phyloP scores from a whole-genome alignment of 1,284 basidiomycete genomes.

The Polyporus tsugae region DNA sequence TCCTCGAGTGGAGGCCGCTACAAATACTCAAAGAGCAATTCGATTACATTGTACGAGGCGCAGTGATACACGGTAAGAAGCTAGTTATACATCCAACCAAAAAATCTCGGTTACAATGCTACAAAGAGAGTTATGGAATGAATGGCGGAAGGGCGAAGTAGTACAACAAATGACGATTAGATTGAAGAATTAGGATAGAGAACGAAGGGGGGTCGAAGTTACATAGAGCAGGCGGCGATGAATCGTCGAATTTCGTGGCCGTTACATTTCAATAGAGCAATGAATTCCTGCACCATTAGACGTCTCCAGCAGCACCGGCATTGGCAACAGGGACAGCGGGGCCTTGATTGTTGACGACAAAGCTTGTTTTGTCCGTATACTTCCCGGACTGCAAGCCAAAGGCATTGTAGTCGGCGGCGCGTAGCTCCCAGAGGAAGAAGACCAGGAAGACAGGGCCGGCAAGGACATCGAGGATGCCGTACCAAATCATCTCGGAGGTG shows the following conservation, averaged over 20 bases:
- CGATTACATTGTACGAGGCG: background rate
- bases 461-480: conserved; percentile 67
- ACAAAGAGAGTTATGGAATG: background rate
- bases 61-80: background rate
- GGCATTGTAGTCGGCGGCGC: conserved; percentile 38
- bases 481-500: conserved; percentile 59
- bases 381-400: conserved; percentile 42
- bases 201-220: background rate
- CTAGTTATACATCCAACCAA: conserved; percentile 7
- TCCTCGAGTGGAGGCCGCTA: background rate
- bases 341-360: conserved; percentile 3
- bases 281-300: conserved; percentile 8
- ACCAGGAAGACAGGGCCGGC: conserved; percentile 60
- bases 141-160: background rate
- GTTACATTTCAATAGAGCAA: conserved; percentile 1
- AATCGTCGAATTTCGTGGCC: conserved; percentile 12
- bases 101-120: background rate
- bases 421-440: conserved; percentile 43
- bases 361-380: conserved; percentile 35
- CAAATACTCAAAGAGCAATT: background rate
- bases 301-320: conserved; percentile 23
- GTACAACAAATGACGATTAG: background rate
- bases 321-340: conserved; percentile 13
- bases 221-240: conserved; percentile 12
- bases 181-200: background rate